Conservation (phyloP, 148 eudicot genomes). For the Fagopyrum homotropicum region DNA sequence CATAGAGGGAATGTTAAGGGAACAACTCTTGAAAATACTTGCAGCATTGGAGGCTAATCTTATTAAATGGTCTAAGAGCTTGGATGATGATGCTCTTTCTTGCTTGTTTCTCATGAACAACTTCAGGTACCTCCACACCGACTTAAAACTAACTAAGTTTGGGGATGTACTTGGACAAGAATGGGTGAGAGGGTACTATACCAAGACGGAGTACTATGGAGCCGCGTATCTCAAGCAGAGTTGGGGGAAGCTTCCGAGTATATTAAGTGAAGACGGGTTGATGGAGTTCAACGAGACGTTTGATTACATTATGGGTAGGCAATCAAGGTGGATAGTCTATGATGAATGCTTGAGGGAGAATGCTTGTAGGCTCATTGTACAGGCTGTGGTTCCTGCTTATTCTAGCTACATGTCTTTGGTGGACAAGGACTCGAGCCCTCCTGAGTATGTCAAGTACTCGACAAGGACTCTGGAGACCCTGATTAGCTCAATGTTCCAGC, state of each 20-base stretch:
- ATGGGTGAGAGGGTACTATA: conserved; percentile 36
- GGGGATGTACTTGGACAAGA: conserved; percentile 65
- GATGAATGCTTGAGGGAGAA: conserved; percentile 49
- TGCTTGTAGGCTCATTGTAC: conserved; percentile 41
- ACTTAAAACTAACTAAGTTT: conserved; percentile 38
- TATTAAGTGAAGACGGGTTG: conserved; percentile 51
- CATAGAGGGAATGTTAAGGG: conserved; percentile 26
- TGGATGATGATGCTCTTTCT: conserved; percentile 39
- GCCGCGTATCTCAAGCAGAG: conserved; percentile 48
- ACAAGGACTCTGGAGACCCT: conserved; percentile 43
- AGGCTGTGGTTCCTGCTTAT: conserved; percentile 45
- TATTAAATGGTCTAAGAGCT: conserved; percentile 58
- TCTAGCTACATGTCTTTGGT: conserved; percentile 27
- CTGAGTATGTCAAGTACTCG: conserved; percentile 40
- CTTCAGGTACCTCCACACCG: conserved; percentile 44
- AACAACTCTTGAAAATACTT: conserved; percentile 47
- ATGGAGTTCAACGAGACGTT: conserved; percentile 47
- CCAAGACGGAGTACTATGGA: conserved; percentile 30
- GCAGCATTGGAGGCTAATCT: conserved; percentile 54
- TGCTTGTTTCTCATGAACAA: conserved; percentile 79
- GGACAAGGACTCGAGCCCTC: conserved; percentile 34
- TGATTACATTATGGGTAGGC: conserved; percentile 47
- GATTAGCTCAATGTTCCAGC: conserved; percentile 49
- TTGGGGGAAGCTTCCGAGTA: conserved; percentile 54
- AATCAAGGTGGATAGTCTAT: conserved; percentile 46